Conservation (phyloP, 257 asterid genomes). For the Agastache rugosa region DNA sequence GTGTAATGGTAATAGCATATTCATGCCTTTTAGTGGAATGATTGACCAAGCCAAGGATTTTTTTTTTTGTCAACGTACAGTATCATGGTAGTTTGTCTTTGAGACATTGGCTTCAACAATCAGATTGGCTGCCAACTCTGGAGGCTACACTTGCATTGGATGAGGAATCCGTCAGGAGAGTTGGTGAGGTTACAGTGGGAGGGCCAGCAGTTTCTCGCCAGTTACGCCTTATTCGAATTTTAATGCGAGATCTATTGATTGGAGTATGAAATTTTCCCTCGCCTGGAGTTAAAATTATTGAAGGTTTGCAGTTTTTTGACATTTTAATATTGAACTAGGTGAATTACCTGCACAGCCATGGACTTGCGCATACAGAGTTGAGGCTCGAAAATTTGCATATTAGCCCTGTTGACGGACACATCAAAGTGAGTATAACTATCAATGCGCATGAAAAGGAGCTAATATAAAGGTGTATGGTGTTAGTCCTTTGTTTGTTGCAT, state of each 20-base stretch:
- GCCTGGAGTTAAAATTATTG: slow-evolving; percentile 4
- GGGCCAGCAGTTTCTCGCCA: slow-evolving; percentile 93
- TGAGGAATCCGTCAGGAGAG: slow-evolving; percentile 83
- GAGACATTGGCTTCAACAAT: slow-evolving; percentile 96
- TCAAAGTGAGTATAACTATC: slow-evolving; percentile 67
- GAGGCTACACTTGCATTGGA: slow-evolving; percentile 96
- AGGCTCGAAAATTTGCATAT: slow-evolving; percentile 92
- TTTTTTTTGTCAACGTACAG: slow-evolving; percentile 45
- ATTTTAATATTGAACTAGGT: slow-evolving; percentile 57
- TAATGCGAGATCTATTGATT: slow-evolving; percentile 92
- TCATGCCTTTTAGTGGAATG: slow-evolving; percentile 9
- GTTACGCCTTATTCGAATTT: slow-evolving; percentile 74
- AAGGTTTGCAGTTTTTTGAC: slow-evolving; percentile 20
- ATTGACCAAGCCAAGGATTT: slow-evolving; percentile 15
- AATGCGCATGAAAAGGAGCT: slow-evolving; percentile 28
- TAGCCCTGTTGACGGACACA: slow-evolving; percentile 87
- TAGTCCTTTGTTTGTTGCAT: slow-evolving; percentile 13
- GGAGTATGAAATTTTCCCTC: slow-evolving; percentile 63
- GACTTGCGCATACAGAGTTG: slow-evolving; percentile 95
- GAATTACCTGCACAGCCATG: slow-evolving; percentile 95
- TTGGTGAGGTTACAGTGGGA: slow-evolving; percentile 90
- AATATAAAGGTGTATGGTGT: slow-evolving; percentile 6
- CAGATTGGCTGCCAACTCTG: slow-evolving; percentile 96
- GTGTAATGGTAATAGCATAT: slow-evolving; percentile 16
- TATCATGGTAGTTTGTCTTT: slow-evolving; percentile 90